A percentile compares a stretch with the other conserved stretches of the same genome.
These are phyloP conservation scores for Teunomyces kruisii DNA, from an alignment of 805 yeast genomes.

Conservation along the genomic window DNA sequence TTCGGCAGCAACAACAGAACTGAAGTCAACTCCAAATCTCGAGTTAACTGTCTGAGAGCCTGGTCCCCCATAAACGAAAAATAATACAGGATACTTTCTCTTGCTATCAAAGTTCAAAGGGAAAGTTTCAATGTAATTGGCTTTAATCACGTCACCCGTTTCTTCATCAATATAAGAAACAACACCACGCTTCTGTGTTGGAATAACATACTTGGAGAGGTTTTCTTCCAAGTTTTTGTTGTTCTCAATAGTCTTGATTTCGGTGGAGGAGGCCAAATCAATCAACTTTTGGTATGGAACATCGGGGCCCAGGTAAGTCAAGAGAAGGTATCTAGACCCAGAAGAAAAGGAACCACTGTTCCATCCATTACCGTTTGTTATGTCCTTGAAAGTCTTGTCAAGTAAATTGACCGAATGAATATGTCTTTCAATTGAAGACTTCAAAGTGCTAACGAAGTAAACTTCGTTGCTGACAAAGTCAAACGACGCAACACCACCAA, in stretches of 20 bases:
- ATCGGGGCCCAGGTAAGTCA: conserved; percentile 75
- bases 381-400: conserved; percentile 33
- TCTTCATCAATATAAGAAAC: conserved; percentile 50
- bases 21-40: conserved; percentile 59
- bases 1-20: conserved; percentile 74
- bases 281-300: conserved; percentile 78
- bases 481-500: conserved; percentile 58
- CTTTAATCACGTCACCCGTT: conserved; percentile 44
- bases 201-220: conserved; percentile 52
- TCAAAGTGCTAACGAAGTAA: conserved; percentile 70
- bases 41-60: conserved; percentile 82
- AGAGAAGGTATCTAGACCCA: conserved; percentile 69
- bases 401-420: conserved; percentile 64
- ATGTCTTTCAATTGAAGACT: conserved; percentile 82
- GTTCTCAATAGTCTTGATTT: conserved; percentile 44
- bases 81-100: conserved; percentile 78
- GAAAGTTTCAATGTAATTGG: conserved; percentile 71
- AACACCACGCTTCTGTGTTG: conserved; percentile 53
- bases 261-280: conserved; percentile 25
- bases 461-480: conserved; percentile 47
- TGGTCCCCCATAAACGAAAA: conserved; percentile 94
- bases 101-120: conserved; percentile 69
- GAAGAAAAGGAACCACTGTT: conserved; percentile 73
- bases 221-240: conserved; percentile 43
- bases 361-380: conserved; percentile 56